Base-by-base conservation (phyloP, 75 land plant genomes). In the Larix kaempferi region DNA sequence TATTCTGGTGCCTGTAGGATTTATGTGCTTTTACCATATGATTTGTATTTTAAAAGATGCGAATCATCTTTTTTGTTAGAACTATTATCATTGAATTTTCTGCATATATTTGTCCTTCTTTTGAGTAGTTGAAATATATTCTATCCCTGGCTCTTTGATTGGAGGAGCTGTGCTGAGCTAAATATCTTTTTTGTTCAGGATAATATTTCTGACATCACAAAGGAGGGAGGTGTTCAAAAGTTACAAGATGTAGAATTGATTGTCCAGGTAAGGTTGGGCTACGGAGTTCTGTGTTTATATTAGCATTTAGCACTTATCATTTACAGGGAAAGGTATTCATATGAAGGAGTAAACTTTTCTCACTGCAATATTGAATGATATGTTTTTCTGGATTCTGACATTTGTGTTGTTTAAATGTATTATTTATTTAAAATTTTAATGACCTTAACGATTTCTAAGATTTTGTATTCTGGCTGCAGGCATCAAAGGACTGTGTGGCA, bases 401-500 rank as follows among this genome's bases (percentile, higher is more conserved):
- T 29, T 63, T 58, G n/a, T 0, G 19, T 41, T 58, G 71, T 33
- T 57, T 17, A 29, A 10, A n/a, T 57, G 76, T 67, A 5, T 29
- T 8, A 11, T 66, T 37, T 77, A n/a, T n/a, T n/a, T n/a, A n/a
- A n/a, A n/a, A n/a, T 19, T 6, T 39, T 5, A 26, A 59, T 33
- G 22, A 3, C 54, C 12, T 49, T 49, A 49, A 49, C 10, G 54
- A 49, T 49, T 49, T 49, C 0, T 49, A 49, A 10, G 54, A 49
- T 49, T 1, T 12, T 66, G 22, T 49, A 19, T 16, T 49, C 14
- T 52, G 72, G 17, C 61, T 83, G 78, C 85, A 98, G 99, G 90
- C 92, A 73, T 93, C 99, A 76, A 98, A 90, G 58, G 98, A 98
- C 80, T 98, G 98, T 89, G 94, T 95, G 10, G 87, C 95, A 60